A percentile compares a stretch with the other conserved stretches of the same genome.
Conservation (phyloP, 441 rosid genomes). For the Pelargonium cotyledonis region DNA sequence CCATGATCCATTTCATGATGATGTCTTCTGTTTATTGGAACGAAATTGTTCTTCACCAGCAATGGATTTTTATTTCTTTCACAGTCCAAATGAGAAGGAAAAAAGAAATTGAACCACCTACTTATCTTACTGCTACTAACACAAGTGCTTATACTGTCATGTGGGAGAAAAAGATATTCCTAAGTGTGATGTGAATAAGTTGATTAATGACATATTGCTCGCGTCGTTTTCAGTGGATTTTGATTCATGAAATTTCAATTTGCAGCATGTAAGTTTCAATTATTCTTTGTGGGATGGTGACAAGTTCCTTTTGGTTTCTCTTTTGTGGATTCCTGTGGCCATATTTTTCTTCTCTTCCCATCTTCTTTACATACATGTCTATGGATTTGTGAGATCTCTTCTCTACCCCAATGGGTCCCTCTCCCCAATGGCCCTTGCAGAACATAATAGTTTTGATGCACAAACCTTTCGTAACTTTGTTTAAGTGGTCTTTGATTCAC, state of each 20-base stretch:
- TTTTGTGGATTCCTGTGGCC: slow-evolving; percentile 51
- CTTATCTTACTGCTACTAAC: too few species aligned
- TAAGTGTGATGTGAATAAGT: neutral
- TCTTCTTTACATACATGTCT: slow-evolving; percentile 35
- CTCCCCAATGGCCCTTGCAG: neutral
- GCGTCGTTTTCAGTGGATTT: slow-evolving; percentile 28
- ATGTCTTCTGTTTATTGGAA: too few species aligned
- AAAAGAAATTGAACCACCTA: neutral
- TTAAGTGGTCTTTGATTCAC: slow-evolving; percentile 63
- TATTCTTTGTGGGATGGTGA: slow-evolving; percentile 37
- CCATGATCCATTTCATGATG: too few species aligned
- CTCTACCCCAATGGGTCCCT: slow-evolving; percentile 38
- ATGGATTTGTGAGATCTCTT: slow-evolving; percentile 37
- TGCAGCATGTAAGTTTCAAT: slow-evolving; percentile 14
- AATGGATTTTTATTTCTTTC: too few species aligned
- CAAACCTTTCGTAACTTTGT: slow-evolving; percentile 27
- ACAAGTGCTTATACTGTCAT: neutral
- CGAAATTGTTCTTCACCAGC: too few species aligned
- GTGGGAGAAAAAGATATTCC: neutral
- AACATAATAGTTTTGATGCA: slow-evolving; percentile 44
- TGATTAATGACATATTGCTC: slow-evolving; percentile 34
- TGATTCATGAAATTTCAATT: neutral
- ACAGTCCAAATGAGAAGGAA: too few species aligned
- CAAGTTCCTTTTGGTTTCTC: slow-evolving; percentile 35
- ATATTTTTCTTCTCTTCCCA: slow-evolving; percentile 30